Base-by-base conservation (phyloP, 345 rosid species). In the Citrus medica region DNA sequence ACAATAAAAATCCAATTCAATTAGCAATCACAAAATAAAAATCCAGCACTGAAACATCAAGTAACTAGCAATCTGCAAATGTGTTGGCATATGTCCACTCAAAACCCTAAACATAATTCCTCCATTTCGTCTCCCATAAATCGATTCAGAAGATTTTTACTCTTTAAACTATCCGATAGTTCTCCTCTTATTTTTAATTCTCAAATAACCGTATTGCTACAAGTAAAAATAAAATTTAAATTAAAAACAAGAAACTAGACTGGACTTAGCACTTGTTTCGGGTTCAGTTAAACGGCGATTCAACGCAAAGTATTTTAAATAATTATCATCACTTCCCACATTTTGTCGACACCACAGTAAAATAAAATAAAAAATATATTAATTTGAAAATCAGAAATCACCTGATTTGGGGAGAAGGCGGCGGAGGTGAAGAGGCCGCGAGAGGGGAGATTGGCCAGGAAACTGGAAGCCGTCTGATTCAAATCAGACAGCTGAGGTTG, bases 341-440 rank as follows among this genome's bases (percentile, higher is more conserved):
- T 67, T 79, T 67, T 67, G 38, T 40, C 69, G 10, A 61, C 25
- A 67, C 17, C 7, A 66, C 59, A 68, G 22, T 6, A 46, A 24
- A 27, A 6, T 6, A 46, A 24, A 27, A 6, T 7, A 9, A 33
- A 53, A 40, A 40, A 40, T 27, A 53, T 32, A 5, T 21, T 69
- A 78, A 73, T 1, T 28, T 35, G 25, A 3, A 16, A 58, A 71
- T 5, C 42, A 63, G 62, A 76, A 46, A 61, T 82, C 70, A 94
- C 98, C 89, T 86, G 91, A 83, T 89, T 92, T 62, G 94, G 84
- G 76, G 93, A 89, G 84, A 90, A 78, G 79, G 87, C 85, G 48
- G 92, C 80, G 74, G 98, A 92, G 75, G 95, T 89, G 75, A 91
- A 86, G 83, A 87, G 89, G 73, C 97, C 97, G 53, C 92, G 94